Evolutionary conservation across 2,329 filamentous ascomycete species (phyloP).

Genomic region (Talaromyces sp.): DNA sequence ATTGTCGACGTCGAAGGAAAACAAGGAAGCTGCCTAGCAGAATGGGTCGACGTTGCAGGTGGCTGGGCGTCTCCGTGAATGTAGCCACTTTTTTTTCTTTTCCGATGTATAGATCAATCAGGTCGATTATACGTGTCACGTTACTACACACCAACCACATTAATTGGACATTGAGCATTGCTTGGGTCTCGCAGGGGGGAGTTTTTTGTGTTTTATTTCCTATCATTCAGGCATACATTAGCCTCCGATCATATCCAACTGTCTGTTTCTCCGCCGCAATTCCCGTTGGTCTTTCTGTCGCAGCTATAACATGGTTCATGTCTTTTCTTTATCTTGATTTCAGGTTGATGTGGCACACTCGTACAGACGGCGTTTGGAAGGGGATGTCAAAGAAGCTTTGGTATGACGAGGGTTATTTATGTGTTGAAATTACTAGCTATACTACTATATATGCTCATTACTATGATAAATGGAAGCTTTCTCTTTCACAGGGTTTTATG

Average conservation of each 20-base stretch:
- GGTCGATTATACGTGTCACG: conserved; percentile 23
- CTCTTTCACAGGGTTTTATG: too few relatives aligned
- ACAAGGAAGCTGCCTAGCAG: conserved; percentile 85
- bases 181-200: conserved; percentile 29
- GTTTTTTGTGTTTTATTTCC: conserved; percentile 16
- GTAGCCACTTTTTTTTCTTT: neutral
- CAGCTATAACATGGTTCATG: conserved; percentile 2
- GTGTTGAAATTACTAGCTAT: neutral
- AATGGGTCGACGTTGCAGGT: conserved; percentile 96
- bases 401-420: neutral
- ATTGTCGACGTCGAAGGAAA: conserved; percentile 98
- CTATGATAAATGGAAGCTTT: neutral
- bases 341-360: conserved; percentile 4
- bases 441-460: conserved; percentile 1
- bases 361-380: conserved; percentile 9
- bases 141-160: conserved; percentile 11
- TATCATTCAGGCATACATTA: conserved; percentile 19
- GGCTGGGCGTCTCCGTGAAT: conserved; percentile 68
- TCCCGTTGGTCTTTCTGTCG: neutral
- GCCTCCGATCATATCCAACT: conserved; percentile 5
- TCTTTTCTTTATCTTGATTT: conserved; percentile 8
- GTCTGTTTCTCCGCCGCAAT: neutral
- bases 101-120: conserved; percentile 27
- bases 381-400: conserved; percentile 1
- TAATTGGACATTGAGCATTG: conserved; percentile 31